These are phyloP conservation scores for Populus alba DNA, from an alignment of 345 rosid genomes.

Conservation along the genomic window DNA sequence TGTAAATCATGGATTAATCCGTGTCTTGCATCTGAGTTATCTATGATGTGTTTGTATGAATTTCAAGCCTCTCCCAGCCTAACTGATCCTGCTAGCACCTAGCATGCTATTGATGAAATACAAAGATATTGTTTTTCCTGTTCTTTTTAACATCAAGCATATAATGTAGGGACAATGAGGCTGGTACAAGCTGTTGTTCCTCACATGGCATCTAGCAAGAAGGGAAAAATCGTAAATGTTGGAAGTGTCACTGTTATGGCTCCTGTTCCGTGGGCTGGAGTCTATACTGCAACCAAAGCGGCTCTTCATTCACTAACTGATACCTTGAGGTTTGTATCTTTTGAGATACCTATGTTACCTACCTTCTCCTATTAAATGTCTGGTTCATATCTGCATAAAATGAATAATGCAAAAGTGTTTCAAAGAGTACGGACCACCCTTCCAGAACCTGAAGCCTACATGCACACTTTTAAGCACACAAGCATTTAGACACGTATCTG, in stretches of 20 bases:
- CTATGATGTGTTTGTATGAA: neutral
- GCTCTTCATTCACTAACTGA: conserved; percentile 81
- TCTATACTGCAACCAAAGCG: conserved; percentile 79
- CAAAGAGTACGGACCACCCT: neutral
- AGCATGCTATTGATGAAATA: neutral
- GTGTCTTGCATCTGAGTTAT: neutral
- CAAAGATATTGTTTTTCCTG: neutral
- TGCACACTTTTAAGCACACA: no score
- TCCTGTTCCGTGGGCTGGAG: conserved; percentile 78
- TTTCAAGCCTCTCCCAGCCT: neutral
- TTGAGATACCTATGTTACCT: neutral
- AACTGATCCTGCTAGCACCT: neutral
- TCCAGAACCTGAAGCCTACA: neutral
- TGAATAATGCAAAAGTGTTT: neutral
- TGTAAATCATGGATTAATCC: neutral
- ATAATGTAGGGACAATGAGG: conserved; percentile 61
- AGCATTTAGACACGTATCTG: no score
- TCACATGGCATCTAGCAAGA: conserved; percentile 72
- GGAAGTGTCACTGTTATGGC: conserved; percentile 61
- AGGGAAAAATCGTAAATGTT: conserved; percentile 69
- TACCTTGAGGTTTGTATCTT: conserved; percentile 58
- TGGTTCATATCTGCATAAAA: neutral
- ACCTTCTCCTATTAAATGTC: neutral
- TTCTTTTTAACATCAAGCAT: neutral
- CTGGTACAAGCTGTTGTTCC: conserved; percentile 83